phyloP scores from a whole-genome alignment of 2,329 filamentous ascomycete genomes.

The Xylaria sp. region DNA sequence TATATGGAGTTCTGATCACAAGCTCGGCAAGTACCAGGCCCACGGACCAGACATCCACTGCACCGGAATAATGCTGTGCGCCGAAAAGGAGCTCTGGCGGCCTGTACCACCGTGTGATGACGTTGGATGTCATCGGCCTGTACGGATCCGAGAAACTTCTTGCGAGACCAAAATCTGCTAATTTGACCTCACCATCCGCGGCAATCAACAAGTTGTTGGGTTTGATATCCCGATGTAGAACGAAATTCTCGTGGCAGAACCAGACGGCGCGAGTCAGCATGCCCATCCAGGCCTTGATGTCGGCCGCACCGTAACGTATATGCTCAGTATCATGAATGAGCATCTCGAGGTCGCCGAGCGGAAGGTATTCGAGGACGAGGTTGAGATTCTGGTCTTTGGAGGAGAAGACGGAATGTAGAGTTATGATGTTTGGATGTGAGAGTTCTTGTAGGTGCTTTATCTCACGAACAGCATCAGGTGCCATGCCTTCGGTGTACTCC shows the following conservation, averaged over 20 bases:
- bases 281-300: slow-evolving; percentile 98
- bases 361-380: slow-evolving; percentile 92
- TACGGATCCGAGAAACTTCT: slow-evolving; percentile 90
- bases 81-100: slow-evolving; percentile 94
- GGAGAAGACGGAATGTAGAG: slow-evolving; percentile 89
- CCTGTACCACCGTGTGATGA: slow-evolving; percentile 97
- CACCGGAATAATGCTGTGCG: slow-evolving; percentile 86
- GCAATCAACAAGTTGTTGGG: slow-evolving; percentile 97
- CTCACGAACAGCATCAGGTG: slow-evolving; percentile 94
- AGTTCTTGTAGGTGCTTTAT: slow-evolving; percentile 96
- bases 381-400: slow-evolving; percentile 97
- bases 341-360: slow-evolving; percentile 93
- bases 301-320: slow-evolving; percentile 84
- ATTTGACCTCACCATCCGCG: slow-evolving; percentile 90
- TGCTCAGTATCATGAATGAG: slow-evolving; percentile 84
- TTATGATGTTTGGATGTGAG: slow-evolving; percentile 94
- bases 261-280: slow-evolving; percentile 94
- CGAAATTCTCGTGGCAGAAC: slow-evolving; percentile 95
- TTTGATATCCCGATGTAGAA: slow-evolving; percentile 98
- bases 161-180: slow-evolving; percentile 97
- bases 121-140: slow-evolving; percentile 87
- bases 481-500: slow-evolving; percentile 89
- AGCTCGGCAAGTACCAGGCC: slow-evolving; percentile 94
- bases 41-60: slow-evolving; percentile 94
- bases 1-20: slow-evolving; percentile 81